Evolutionary conservation across 768 basidiomycete genomes (phyloP), one percentile per base, ranked within the genome.

Genomic region (Pilatotrama ljubarskyi): DNA sequence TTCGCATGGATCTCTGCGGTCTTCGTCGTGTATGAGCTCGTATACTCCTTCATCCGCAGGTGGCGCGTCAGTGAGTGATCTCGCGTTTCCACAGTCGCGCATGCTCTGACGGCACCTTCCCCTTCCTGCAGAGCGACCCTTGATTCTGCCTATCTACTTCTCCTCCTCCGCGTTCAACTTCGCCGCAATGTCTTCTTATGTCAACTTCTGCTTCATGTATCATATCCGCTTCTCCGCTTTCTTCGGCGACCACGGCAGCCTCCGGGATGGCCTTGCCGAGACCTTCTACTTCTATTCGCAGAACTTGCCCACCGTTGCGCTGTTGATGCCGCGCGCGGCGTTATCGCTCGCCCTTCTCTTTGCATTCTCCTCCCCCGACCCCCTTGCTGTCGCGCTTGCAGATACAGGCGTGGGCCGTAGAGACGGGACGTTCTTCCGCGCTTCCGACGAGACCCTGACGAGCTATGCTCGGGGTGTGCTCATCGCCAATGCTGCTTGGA

Each of bases 261-360:
- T 80, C 58, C 77, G 77, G 46, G 81, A 85, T 61, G 81, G 81
- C 56, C 75, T 94, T 43, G 89, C 93, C n/a, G 93, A 96, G 74
- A 87, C 87, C 14, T 91, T 82, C 70, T 91, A 85, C 78, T 85
- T 84, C 68, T 90, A 91, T 64, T 85, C 93, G 1, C 94, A 96
- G 76, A 93, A 94, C 69, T 71, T 88, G 36, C 88, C 93, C 5
- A 91, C 90, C 0, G 84, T 95, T 41, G 81, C 84, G 9, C 80
- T 93, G n/a, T 81, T 95, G 41, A 76, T 96, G 18, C 94, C 94
- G 24, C 84, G 94, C 59, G 91, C 91, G 29, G 92, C 85, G 9
- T 76, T 96, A 40, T 80, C 79, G 41, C 74, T 95, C 5, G 86
- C 89, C 0, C 72, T 94, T 26, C 79, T 95, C n/a, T 73, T 94